Base-by-base conservation (phyloP, 805 yeast genomes). In the Teunomyces aglyptinius region DNA sequence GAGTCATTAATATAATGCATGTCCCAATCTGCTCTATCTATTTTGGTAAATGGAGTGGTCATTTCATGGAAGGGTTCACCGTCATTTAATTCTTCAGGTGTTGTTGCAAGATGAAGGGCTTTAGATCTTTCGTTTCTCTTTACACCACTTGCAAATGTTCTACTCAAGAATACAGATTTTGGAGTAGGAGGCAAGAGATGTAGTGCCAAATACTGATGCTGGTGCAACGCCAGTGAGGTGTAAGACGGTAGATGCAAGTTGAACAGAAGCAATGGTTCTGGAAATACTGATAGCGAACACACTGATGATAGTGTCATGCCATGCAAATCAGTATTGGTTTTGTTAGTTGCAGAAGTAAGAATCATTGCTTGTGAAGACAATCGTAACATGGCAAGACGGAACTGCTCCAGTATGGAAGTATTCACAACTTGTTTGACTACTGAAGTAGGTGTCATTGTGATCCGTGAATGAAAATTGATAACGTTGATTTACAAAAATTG, bases 251-350 rank as follows among this genome's bases (percentile, higher is more conserved):
- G 69, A 63, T 88, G 96, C 32, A 92, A 70, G 61, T 92, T 92
- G 70, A 92, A 91, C 57, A 89, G 94, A 1, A 92, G 58, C 45
- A 91, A 65, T 1, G 96, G 95, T 11, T 73, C 73, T 0, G 97
- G 97, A 41, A 76, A 72, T 24, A 90, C 78, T 0, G 96, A 83
- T 11, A 92, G 68, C 1, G 97, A 90, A 10, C 89, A 80, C 38
- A 90, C 88, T 1, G 96, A 89, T 2, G 96, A 86, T 1, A 92
- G 70, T 0, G 97, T 89, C 73, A 88, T 81, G 0, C 97, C 97
- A 64, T 77, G 85, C 32, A 74, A 65, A 41, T 41, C 44, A 16
- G n/a, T 7, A 5, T 28, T n/a, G 18, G 43, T 43, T 24, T 46
- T 50, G 3, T 55, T 57, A 12, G 52, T 50, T 8, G 68, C 72